phyloP scores from a whole-genome alignment of 2,329 filamentous ascomycete genomes.

The Trichoderma endophyticum region DNA sequence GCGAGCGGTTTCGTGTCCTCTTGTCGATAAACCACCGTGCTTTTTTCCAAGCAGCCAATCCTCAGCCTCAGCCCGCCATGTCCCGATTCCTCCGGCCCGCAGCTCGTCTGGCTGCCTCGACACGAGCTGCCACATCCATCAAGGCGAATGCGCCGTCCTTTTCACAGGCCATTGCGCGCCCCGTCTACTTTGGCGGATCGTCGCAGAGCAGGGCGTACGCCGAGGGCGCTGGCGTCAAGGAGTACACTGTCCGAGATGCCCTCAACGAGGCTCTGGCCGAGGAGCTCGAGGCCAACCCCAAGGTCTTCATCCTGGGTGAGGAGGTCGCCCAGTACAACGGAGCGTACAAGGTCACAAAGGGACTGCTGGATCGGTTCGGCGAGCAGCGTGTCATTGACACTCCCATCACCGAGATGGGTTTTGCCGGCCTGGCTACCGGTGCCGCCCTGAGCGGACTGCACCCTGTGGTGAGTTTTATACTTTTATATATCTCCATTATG shows the following conservation, averaged over 20 bases:
- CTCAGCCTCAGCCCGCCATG: constrained; percentile 33
- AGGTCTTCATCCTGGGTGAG: constrained; percentile 95
- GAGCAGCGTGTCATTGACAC: constrained; percentile 97
- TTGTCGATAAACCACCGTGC: constrained; percentile 17
- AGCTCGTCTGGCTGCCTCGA: constrained; percentile 46
- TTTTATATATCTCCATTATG: not conserved
- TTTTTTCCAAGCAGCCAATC: not conserved
- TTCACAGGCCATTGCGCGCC: constrained; percentile 37
- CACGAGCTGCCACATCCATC: constrained; percentile 35
- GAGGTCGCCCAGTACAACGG: constrained; percentile 99
- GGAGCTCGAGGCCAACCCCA: constrained; percentile 90
- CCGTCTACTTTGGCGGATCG: constrained; percentile 39
- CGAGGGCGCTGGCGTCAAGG: constrained; percentile 65
- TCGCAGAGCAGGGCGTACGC: constrained; percentile 55
- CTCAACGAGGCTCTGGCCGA: constrained; percentile 97
- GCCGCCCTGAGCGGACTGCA: constrained; percentile 91
- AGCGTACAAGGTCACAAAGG: constrained; percentile 99
- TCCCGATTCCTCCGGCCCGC: constrained; percentile 52
- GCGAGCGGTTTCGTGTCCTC: constrained; percentile 15
- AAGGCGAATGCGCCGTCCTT: constrained; percentile 35
- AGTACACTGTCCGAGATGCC: constrained; percentile 95
- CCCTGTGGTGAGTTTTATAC: constrained; percentile 69
- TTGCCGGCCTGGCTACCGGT: constrained; percentile 88
- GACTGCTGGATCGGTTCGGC: constrained; percentile 92
- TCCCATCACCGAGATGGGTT: constrained; percentile 96